A percentile compares a stretch with the other conserved stretches of the same genome.
phyloP scores from a whole-genome alignment of 2,329 filamentous ascomycete species.

The Reticulascus tulasneorum region DNA sequence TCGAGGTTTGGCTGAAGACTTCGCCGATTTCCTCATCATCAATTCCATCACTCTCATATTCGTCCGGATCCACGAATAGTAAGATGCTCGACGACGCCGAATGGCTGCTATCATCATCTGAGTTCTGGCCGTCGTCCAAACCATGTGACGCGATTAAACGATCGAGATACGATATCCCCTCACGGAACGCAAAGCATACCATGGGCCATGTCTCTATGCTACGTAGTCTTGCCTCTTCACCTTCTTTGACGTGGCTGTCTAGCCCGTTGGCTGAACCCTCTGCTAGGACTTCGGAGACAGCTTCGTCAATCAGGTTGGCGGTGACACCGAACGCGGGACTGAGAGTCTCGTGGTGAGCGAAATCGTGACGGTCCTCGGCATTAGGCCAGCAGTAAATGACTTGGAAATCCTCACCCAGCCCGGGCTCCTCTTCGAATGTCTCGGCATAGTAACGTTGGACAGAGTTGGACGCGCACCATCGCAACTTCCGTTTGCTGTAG shows the following conservation, averaged over 20 bases:
- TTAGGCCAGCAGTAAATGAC: conserved; percentile 30
- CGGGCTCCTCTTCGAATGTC: conserved; percentile 20
- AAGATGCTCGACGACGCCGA: too few species aligned
- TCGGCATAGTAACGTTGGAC: conserved; percentile 22
- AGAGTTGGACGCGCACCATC: conserved; percentile 28
- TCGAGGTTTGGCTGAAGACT: conserved; percentile 11
- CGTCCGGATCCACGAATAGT: conserved; percentile 14
- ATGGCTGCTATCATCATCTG: conserved; percentile 11
- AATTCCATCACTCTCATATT: conserved; percentile 37
- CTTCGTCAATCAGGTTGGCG: neutral
- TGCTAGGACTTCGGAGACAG: neutral
- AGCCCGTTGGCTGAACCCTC: too few species aligned
- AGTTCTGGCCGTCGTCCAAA: conserved; percentile 8
- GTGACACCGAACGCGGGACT: neutral
- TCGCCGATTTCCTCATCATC: conserved; percentile 29
- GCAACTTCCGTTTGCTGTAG: conserved; percentile 12
- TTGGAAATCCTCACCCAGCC: conserved; percentile 19
- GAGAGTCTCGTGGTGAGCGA: conserved; percentile 18
- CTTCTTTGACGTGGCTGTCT: conserved; percentile 4
- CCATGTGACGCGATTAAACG: neutral
- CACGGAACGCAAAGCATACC: neutral
- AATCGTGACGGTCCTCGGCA: conserved; percentile 21
- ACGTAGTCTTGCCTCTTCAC: conserved; percentile 8
- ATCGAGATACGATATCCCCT: neutral
- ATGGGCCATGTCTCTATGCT: neutral